Evolutionary conservation across 176 grass and related monocot genomes (phyloP), one percentile per base, ranked within the genome.

Genomic region (Zoysia pacifica): DNA sequence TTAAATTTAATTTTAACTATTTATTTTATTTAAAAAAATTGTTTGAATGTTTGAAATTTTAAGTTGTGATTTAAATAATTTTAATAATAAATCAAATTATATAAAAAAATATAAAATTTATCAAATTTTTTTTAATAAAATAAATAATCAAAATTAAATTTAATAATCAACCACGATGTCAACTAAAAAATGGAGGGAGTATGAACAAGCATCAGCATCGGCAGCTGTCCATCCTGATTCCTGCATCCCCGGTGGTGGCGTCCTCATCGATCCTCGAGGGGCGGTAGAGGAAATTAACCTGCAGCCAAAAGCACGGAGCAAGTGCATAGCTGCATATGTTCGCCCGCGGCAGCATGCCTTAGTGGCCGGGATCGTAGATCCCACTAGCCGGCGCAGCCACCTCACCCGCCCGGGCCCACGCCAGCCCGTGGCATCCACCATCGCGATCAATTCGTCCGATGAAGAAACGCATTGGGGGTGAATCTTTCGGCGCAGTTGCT

Each of bases 311-410:
- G 81, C 48, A 43, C 10, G 60, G 81, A 75, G 70, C 87, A 76
- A 89, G 81, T 89, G 87, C 67, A 38, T 49, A 48, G 71, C 80
- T 56, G 87, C 77, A 84, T 81, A 58, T 89, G 87, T 89, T 19
- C 87, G 54, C 84, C 7, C 87, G 54, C 68, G 70, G 65, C 44
- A 73, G 18, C 54, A 18, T 20, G 42, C 18, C 40, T 8, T 56
- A 83, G 80, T 85, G 87, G 19, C 43, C 74, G 60, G 82, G 53
- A 78, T 67, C 51, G 65, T 16, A 85, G 82, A 85, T 89, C 73
- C 87, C 87, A 89, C 87, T 89, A 77, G 13, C 46, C 46, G 4
- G 11, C 19, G 69, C 14, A 5, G 51, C 71, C 46, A 5, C 38
- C 61, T 56, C 72, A 19, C 65, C 43, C 41, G 51, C 65, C 43